Conservation (phyloP, 108 stramenopile genomes). For the Nitzschia putrida region DNA sequence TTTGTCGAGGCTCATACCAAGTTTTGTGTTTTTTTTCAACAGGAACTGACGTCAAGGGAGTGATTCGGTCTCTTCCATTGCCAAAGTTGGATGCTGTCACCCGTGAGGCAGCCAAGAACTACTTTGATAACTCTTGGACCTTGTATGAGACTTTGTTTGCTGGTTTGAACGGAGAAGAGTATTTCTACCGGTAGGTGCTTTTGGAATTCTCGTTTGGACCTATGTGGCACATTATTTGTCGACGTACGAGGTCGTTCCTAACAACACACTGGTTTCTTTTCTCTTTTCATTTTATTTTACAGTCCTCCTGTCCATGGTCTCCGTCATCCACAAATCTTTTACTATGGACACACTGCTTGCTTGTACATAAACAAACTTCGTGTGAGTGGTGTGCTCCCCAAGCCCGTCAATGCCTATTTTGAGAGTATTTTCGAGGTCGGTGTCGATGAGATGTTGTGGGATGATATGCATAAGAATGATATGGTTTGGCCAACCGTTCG, state of each 20-base stretch:
- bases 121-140: slow-evolving; percentile 94
- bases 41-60: slow-evolving; percentile 57
- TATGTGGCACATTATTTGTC: too few species aligned
- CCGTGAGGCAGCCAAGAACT: slow-evolving; percentile 68
- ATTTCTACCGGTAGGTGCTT: slow-evolving; percentile 70
- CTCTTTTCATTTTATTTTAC: slow-evolving; percentile 2
- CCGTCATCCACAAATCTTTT: slow-evolving; percentile 90
- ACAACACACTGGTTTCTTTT: not conserved
- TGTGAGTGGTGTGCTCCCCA: slow-evolving; percentile 75
- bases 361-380: slow-evolving; percentile 93
- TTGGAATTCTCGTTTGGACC: not conserved
- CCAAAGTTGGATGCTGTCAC: slow-evolving; percentile 74
- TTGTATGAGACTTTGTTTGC: slow-evolving; percentile 89
- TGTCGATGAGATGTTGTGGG: slow-evolving; percentile 98
- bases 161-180: slow-evolving; percentile 87
- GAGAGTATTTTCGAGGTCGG: slow-evolving; percentile 94
- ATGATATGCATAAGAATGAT: slow-evolving; percentile 88
- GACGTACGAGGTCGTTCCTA: not conserved
- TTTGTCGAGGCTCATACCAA: not conserved
- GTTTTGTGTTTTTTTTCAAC: not conserved
- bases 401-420: slow-evolving; percentile 81
- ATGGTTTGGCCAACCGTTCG: slow-evolving; percentile 89
- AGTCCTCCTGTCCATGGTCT: slow-evolving; percentile 84
- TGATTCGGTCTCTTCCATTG: slow-evolving; percentile 67
- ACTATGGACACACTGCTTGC: slow-evolving; percentile 93